A percentile compares a stretch with the other conserved stretches of the same genome.
Evolutionary conservation across 106 monocot species (phyloP).

Genomic region (Phalaenopsis equestris): DNA sequence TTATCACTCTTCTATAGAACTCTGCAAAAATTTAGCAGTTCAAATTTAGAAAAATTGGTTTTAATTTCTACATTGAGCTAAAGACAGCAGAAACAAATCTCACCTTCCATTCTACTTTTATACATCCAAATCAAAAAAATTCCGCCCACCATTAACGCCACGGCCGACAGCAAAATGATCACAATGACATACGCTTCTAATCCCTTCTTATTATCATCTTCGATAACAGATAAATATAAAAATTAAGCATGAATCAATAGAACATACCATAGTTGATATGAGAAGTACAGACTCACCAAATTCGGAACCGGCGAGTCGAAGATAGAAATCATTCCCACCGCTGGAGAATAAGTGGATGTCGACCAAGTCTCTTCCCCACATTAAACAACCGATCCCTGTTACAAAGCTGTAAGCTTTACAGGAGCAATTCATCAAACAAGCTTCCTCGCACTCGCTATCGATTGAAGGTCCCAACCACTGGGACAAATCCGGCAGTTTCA

Average conservation of each 20-base stretch:
- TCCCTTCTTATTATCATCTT: constrained; percentile 10
- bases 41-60: neutral
- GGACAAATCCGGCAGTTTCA: constrained; percentile 52
- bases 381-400: constrained; percentile 38
- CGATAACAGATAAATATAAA: neutral
- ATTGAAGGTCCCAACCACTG: constrained; percentile 8
- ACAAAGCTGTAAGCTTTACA: constrained; percentile 36
- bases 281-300: constrained; percentile 2
- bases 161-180: neutral
- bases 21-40: neutral
- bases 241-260: too few species aligned
- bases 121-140: constrained; percentile 2
- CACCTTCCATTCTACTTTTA: constrained; percentile 11
- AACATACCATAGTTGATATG: neutral
- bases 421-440: constrained; percentile 37
- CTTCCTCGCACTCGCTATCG: constrained; percentile 11
- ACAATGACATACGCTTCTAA: neutral
- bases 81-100: neutral
- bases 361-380: constrained; percentile 26
- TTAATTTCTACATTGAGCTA: neutral
- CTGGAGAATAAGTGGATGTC: constrained; percentile 23
- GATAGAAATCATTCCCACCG: constrained; percentile 17
- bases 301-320: constrained; percentile 26
- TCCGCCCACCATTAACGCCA: neutral
- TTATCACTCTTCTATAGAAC: neutral